These are phyloP conservation scores for Rubus parviflorus DNA, from an alignment of 306 rosid genomes.

Conservation along the genomic window DNA sequence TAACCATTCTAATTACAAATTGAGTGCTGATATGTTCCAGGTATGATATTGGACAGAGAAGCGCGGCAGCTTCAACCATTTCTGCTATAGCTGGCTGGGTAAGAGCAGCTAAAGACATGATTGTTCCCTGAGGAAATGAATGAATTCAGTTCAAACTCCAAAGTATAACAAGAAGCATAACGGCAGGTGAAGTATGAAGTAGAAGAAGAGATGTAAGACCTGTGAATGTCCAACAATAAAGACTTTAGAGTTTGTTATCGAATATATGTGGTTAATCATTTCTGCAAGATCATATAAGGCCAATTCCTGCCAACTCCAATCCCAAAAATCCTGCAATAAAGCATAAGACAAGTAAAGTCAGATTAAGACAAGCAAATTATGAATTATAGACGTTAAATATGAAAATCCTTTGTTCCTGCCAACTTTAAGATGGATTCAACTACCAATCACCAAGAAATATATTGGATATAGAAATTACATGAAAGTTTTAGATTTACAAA, in stretches of 20 bases:
- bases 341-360: constrained; percentile 24
- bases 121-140: constrained; percentile 67
- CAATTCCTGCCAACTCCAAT: constrained; percentile 96
- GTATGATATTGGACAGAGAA: constrained; percentile 83
- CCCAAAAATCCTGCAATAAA: constrained; percentile 77
- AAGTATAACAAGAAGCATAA: constrained; percentile 15
- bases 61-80: constrained; percentile 86
- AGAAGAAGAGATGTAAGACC: constrained; percentile 48
- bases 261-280: constrained; percentile 62
- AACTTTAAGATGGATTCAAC: not conserved
- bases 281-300: constrained; percentile 71
- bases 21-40: constrained; percentile 67
- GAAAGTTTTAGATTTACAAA: not conserved
- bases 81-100: constrained; percentile 67
- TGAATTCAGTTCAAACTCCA: constrained; percentile 15
- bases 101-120: constrained; percentile 69
- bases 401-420: not conserved
- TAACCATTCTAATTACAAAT: constrained; percentile 69
- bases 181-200: constrained; percentile 13
- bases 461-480: not conserved
- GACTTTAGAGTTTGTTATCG: constrained; percentile 54
- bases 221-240: constrained; percentile 90
- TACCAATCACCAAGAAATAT: not conserved
- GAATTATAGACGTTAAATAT: not conserved
- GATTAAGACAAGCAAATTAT: constrained; percentile 12